phyloP scores from a whole-genome alignment of 768 basidiomycete genomes.

The Clavaria fumosa region DNA sequence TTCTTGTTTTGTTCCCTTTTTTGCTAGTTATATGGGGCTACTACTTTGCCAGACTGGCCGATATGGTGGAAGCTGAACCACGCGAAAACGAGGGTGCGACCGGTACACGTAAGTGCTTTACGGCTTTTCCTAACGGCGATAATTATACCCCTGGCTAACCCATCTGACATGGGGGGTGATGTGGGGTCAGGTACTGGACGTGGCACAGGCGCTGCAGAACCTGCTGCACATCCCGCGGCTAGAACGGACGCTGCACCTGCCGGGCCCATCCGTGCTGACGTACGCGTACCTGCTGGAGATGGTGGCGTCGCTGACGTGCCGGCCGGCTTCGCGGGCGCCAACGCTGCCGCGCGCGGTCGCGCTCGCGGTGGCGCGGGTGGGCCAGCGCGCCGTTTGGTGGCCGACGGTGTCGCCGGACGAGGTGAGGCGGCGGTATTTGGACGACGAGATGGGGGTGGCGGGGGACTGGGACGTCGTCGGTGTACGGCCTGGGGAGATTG shows the following conservation, averaged over 20 bases:
- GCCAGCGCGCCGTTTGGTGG: conserved; percentile 81
- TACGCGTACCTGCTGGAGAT: conserved; percentile 69
- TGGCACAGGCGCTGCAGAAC: conserved; percentile 83
- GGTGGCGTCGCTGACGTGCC: conserved; percentile 67
- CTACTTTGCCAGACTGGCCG: conserved; percentile 51
- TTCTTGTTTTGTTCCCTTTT: conserved; percentile 9
- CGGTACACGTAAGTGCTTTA: conserved; percentile 61
- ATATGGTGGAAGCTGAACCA: conserved; percentile 91
- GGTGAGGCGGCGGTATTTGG: conserved; percentile 71
- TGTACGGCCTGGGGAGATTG: conserved; percentile 69
- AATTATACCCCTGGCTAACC: too few relatives aligned
- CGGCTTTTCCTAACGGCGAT: conserved; percentile 7
- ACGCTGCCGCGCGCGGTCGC: conserved; percentile 65
- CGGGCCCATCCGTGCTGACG: conserved; percentile 79
- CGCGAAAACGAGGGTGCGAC: conserved; percentile 73
- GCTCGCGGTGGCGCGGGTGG: conserved; percentile 39
- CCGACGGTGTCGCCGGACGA: conserved; percentile 85
- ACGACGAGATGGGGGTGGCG: conserved; percentile 55
- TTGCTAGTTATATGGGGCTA: conserved; percentile 5
- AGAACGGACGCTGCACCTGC: conserved; percentile 60
- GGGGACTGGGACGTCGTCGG: conserved; percentile 80
- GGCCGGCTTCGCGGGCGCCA: conserved; percentile 54
- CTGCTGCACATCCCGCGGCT: conserved; percentile 46
- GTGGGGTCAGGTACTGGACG: conserved; percentile 93
- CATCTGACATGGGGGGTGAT: too few relatives aligned